Percentiles rank a stretch among this genome's conserved stretches.
phyloP scores from a whole-genome alignment of 345 rosid species.

The Mangifera indica region DNA sequence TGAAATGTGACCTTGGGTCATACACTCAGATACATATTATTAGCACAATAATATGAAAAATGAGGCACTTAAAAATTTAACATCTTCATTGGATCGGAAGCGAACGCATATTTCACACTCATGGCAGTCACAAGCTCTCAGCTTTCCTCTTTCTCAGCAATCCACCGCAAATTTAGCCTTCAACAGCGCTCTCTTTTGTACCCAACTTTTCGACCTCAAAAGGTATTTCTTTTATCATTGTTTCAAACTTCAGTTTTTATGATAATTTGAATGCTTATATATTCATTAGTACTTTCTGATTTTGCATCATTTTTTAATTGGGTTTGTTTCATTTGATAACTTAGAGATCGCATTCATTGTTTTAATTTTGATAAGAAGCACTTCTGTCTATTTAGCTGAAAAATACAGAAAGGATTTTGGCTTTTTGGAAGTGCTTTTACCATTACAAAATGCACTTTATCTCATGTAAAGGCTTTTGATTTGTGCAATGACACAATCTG shows the following conservation, averaged over 20 bases:
- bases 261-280: not conserved
- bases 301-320: not conserved
- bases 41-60: too few species aligned
- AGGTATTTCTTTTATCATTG: constrained; percentile 32
- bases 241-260: not conserved
- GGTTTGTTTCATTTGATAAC: not conserved
- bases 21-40: too few species aligned
- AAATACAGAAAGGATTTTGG: too few species aligned
- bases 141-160: constrained; percentile 58
- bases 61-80: too few species aligned
- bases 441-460: too few species aligned
- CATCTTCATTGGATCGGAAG: not conserved
- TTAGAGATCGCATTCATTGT: not conserved
- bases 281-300: not conserved
- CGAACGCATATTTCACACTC: not conserved
- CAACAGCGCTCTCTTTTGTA: constrained; percentile 32
- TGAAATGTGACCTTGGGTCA: too few species aligned
- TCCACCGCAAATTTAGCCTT: constrained; percentile 47
- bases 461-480: too few species aligned
- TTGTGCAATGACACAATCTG: too few species aligned
- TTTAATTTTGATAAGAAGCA: not conserved
- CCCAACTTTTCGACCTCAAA: constrained; percentile 37
- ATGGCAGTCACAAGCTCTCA: constrained; percentile 50
- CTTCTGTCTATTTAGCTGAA: not conserved
- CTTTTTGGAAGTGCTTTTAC: too few species aligned